Base-by-base conservation (phyloP, 179 eudicot genomes). In the Vitellaria paradoxa region DNA sequence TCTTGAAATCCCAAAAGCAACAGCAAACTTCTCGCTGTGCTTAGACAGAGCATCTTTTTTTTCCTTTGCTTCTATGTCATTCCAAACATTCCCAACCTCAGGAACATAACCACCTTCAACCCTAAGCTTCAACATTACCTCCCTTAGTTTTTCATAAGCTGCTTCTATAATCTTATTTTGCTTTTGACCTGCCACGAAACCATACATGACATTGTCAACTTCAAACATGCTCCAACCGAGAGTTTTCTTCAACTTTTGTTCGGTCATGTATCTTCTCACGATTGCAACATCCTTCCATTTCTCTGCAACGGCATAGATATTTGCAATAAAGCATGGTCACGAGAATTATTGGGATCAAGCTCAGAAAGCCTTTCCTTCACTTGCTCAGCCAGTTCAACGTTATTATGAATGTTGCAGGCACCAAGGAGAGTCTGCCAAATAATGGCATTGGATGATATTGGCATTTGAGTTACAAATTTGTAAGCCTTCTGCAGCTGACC, bases 191-290 rank as follows among this genome's bases (percentile, higher is more conserved):
- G 92, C 93, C 47, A 88, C 70, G 77, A 91, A 90, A 62, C 82
- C 88, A 75, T 86, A 82, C 88, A 88, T 76, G 24, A 65, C 67
- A 65, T 85, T 90, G 52, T 87, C 88, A 45, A 88, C 87, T 81
- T 90, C 92, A 65, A 90, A 86, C 90, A 87, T 84, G 76, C 93
- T 92, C 97, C 97, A 92, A 70, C 93, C 92, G 20, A 91, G 90
- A 37, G 71, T 69, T 80, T 92, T 92, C 70, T 64, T 82, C 65
- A 90, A 56, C 66, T 81, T 81, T 23, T 78, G 81, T 63, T 78
- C 80, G 1, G 78, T 80, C 90, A 92, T 86, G 1, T 87, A 84
- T 75, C 80, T 86, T 82, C 97, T 88, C 76, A 86, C 82, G 11
- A 62, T 56, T 52, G 82, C 84, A 1, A 80, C 88, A 67, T 85